Evolutionary conservation across 805 yeast species (phyloP), one percentile per base, ranked within the genome.

Genomic region (Tetrapisispora phaffii): DNA sequence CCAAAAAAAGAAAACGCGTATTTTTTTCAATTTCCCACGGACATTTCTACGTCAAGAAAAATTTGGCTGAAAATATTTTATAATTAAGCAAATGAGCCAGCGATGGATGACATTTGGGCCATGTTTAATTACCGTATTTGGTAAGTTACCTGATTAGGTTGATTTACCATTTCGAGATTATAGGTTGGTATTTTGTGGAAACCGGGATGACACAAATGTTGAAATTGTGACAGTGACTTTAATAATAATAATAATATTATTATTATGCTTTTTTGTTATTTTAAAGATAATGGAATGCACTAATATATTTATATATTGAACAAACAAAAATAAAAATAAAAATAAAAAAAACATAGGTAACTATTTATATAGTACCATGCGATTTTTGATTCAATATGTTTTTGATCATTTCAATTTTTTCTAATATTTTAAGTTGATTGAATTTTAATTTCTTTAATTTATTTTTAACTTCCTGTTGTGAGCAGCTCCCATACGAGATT

Each of bases 361-460:
- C 19, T 28, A 13, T 15, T 34, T 10, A 23, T 33, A 32, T 40
- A 32, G 22, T 31, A 2, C 45, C 45, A 17, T 29, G 34, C 5
- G 45, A 42, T 36, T 42, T 42, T 35, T 42, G 45, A 16, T 42
- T 42, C 22, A 42, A 36, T 22, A 36, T 16, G 13, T 42, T 29
- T 36, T 42, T 35, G 2, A 42, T 36, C 34, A 42, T 34, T 42
- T 42, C 24, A 16, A 42, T 8, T 42, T 42, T 42, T 2, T 36
- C 32, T 9, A 38, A 26, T 9, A 39, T 13, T 9, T 31, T 29
- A 19, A 38, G 16, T n/a, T 38, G 32, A 26, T 24, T 19, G 21
- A 38, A 39, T 31, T 39, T 29, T 16, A 39, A 22, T 31, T 31
- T 39, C 26, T 39, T 31, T 22, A 32, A n/a, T 31, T 20, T 31